Evolutionary conservation across 73 alveolate species (phyloP).

Genomic region (Tetrahymena borealis): DNA sequence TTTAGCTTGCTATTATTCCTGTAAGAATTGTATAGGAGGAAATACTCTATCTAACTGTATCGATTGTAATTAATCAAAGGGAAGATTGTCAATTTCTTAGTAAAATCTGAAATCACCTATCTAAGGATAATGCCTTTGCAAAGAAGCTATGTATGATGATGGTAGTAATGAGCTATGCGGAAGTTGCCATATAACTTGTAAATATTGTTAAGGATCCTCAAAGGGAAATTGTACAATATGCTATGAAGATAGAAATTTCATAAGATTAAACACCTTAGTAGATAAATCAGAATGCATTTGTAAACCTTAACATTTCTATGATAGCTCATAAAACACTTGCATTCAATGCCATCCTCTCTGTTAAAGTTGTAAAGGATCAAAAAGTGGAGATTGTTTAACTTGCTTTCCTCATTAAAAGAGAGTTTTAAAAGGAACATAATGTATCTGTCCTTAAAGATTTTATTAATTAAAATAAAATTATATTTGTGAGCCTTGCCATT

Average conservation of each 20-base stretch:
- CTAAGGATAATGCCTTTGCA: background rate
- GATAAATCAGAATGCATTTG: background rate
- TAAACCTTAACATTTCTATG: background rate
- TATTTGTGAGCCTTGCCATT: background rate
- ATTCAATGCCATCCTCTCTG: background rate
- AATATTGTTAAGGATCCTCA: background rate
- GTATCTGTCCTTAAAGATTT: background rate
- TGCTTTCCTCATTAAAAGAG: background rate
- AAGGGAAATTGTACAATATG: background rate
- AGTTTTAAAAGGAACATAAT: background rate
- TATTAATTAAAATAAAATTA: background rate
- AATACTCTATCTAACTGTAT: background rate
- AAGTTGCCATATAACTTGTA: background rate
- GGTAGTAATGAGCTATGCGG: background rate
- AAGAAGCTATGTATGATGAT: background rate
- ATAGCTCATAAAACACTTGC: background rate
- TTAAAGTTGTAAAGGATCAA: background rate
- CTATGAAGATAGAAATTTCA: background rate
- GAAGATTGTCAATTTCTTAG: background rate
- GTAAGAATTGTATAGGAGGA: background rate
- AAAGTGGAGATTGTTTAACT: background rate
- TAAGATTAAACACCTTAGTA: no score
- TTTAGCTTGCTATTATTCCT: background rate
- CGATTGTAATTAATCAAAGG: background rate
- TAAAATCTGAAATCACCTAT: no score